Percentiles rank a stretch among this genome's conserved stretches.
Conservation (phyloP, 192 early-diverging fungal genomes). For the Mortierella alpina region DNA sequence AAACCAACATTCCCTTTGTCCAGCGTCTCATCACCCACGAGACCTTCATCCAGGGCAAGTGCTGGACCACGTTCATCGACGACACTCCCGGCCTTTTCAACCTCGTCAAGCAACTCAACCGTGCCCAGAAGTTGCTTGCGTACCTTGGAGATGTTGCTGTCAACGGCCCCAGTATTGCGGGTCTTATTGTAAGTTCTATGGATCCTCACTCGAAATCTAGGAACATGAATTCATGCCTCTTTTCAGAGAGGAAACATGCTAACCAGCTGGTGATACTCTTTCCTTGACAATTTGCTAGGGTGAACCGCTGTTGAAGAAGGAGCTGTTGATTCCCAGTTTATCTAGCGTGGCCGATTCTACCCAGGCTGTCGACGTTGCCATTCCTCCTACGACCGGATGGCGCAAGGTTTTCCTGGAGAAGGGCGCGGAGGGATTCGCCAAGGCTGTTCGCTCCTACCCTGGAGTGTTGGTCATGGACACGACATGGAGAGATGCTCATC, state of each 20-base stretch:
- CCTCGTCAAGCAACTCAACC: constrained; percentile 80
- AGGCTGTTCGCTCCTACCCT: constrained; percentile 87
- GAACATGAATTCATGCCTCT: neutral
- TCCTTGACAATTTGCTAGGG: constrained; percentile 42
- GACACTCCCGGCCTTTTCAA: constrained; percentile 94
- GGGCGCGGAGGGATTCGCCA: constrained; percentile 92
- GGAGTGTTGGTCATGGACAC: constrained; percentile 96
- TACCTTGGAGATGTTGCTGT: constrained; percentile 93
- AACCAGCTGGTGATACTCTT: neutral
- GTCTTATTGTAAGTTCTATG: constrained; percentile 71
- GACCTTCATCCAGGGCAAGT: constrained; percentile 82
- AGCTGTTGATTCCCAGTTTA: constrained; percentile 75
- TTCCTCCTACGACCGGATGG: constrained; percentile 83
- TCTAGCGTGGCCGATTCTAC: constrained; percentile 44
- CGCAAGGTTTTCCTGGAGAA: constrained; percentile 85
- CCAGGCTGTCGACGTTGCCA: constrained; percentile 61
- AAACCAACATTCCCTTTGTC: constrained; percentile 96
- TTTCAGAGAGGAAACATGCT: neutral
- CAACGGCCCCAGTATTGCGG: constrained; percentile 93
- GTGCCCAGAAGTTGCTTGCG: constrained; percentile 86
- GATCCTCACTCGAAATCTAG: neutral
- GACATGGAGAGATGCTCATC: constrained; percentile 97
- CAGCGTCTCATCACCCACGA: constrained; percentile 87
- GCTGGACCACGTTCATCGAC: constrained; percentile 99
- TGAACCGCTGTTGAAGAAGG: constrained; percentile 73